Conservation (phyloP, 2,329 filamentous ascomycete species). For the Botrytis medusae region DNA sequence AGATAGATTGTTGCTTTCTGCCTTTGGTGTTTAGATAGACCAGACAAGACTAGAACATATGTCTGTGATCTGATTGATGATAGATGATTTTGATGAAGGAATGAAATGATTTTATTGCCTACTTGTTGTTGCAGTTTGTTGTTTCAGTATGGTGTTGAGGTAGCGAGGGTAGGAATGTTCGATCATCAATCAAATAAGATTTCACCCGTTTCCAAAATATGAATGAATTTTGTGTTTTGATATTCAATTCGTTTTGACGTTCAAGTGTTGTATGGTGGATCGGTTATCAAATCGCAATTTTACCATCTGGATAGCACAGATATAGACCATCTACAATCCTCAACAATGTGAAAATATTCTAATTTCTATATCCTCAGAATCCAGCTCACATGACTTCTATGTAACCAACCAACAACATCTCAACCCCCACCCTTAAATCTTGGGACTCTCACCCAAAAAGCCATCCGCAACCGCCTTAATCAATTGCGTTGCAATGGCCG, state of each 20-base stretch:
- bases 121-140: background rate
- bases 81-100: conserved; percentile 17
- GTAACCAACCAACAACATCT: background rate
- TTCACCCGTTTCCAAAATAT: background rate
- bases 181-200: background rate
- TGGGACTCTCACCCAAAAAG: conserved; percentile 51
- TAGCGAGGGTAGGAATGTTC: background rate
- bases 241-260: background rate
- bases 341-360: background rate
- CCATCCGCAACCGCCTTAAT: conserved; percentile 73
- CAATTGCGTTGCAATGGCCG: conserved; percentile 90
- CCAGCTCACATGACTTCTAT: conserved; percentile 10
- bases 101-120: conserved; percentile 8
- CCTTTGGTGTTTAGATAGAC: background rate
- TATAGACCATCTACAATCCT: background rate
- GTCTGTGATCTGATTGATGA: conserved; percentile 6
- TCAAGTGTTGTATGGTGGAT: background rate
- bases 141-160: background rate
- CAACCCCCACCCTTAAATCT: conserved; percentile 29
- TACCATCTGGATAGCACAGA: background rate
- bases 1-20: conserved; percentile 5
- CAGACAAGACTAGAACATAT: background rate
- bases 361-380: background rate
- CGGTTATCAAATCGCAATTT: background rate
- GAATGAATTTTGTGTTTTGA: too few species aligned